Percentiles rank a stretch among this genome's conserved stretches.
phyloP scores from a whole-genome alignment of 148 eudicot genomes.

The Rhododendron henanense region DNA sequence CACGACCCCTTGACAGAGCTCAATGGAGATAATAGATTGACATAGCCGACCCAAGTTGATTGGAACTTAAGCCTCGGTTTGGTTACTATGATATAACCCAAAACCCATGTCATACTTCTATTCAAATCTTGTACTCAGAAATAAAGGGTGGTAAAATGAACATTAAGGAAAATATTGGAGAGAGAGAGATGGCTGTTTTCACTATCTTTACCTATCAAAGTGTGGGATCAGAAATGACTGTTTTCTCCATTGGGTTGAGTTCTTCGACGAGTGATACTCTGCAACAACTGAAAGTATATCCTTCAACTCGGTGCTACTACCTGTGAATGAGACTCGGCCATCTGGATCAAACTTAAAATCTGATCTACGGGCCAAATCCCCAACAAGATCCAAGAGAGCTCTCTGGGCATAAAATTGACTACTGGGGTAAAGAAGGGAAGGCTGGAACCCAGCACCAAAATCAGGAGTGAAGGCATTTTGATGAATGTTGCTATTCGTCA shows the following conservation, averaged over 20 bases:
- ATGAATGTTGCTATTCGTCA: constrained; percentile 24
- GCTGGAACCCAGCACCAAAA: constrained; percentile 16
- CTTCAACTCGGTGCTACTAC: constrained; percentile 38
- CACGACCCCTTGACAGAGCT: no score
- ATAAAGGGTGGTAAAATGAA: background rate
- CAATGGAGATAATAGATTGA: no score
- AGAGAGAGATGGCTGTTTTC: background rate
- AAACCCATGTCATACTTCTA: background rate
- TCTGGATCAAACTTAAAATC: constrained; percentile 30
- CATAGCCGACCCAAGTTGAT: no score
- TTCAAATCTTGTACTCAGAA: background rate
- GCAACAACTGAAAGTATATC: constrained; percentile 45
- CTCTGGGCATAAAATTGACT: constrained; percentile 27
- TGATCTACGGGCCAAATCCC: constrained; percentile 26
- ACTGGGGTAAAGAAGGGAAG: constrained; percentile 37
- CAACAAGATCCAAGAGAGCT: constrained; percentile 26
- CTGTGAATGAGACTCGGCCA: constrained; percentile 28
- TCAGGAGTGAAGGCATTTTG: constrained; percentile 25
- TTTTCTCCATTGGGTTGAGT: constrained; percentile 29
- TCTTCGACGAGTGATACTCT: constrained; percentile 39
- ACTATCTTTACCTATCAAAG: constrained; percentile 50
- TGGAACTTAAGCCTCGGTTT: background rate
- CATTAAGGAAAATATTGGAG: background rate
- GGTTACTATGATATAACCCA: background rate
- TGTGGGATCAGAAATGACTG: constrained; percentile 56